A percentile compares a stretch with the other conserved stretches of the same genome.
Conservation (phyloP, 805 yeast genomes). For the Candida peoriensis region DNA sequence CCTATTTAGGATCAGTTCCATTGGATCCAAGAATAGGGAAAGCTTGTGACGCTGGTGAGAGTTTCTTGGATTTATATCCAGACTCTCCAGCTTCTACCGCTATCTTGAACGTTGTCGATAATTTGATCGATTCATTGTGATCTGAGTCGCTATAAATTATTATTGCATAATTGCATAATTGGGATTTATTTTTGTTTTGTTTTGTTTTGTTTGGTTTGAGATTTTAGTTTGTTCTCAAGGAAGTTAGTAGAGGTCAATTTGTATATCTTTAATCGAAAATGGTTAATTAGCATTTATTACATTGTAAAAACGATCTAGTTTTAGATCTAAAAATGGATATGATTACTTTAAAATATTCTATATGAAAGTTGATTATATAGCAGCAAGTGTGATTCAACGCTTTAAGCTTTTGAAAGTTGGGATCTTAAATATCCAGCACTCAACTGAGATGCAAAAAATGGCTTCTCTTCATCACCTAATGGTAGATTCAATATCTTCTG, state of each 20-base stretch:
- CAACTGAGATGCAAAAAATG: conserved; percentile 10
- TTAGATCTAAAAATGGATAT: not conserved
- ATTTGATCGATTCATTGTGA: conserved; percentile 44
- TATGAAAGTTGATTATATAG: too few relatives aligned
- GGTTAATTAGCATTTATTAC: not conserved
- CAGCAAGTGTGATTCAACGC: too few relatives aligned
- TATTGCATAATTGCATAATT: too few relatives aligned
- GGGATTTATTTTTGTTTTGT: not conserved
- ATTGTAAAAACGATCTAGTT: not conserved
- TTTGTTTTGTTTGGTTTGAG: not conserved
- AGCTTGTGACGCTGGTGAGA: conserved; percentile 81
- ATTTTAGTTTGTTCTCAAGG: not conserved
- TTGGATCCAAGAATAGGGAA: conserved; percentile 91
- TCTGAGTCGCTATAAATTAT: too few relatives aligned
- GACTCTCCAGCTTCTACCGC: conserved; percentile 93
- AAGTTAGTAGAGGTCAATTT: not conserved
- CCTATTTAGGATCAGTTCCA: conserved; percentile 89
- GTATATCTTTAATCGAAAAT: too few relatives aligned
- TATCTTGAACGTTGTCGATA: conserved; percentile 76
- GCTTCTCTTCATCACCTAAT: conserved; percentile 33
- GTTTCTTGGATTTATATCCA: conserved; percentile 76
- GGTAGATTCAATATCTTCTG: conserved; percentile 34
- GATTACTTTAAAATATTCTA: not conserved
- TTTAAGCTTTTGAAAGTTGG: not conserved
- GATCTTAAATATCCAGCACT: conserved; percentile 5